A percentile compares a stretch with the other conserved stretches of the same genome.
Evolutionary conservation across 2,329 filamentous ascomycete genomes (phyloP).

Genomic region (Metarhizium rileyi): DNA sequence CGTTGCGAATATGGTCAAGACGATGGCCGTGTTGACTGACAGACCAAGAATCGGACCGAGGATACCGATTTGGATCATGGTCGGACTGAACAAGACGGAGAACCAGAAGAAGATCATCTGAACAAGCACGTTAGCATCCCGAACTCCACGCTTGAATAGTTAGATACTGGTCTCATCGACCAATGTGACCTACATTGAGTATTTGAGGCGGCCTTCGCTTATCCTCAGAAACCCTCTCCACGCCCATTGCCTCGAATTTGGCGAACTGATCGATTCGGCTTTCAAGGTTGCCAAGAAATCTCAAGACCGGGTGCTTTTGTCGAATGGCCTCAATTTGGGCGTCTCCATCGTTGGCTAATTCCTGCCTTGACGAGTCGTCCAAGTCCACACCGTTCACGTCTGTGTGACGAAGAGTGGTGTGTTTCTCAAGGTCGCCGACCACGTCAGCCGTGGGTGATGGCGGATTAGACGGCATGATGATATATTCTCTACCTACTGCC

Average conservation of each 20-base stretch:
- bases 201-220: conserved; percentile 3
- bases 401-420: not conserved
- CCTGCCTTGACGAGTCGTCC: not conserved
- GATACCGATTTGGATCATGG: conserved; percentile 8
- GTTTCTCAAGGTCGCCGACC: not conserved
- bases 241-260: conserved; percentile 6
- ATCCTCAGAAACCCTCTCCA: conserved; percentile 4
- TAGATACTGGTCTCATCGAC: too few relatives aligned
- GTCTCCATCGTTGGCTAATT: not conserved
- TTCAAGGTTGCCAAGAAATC: conserved; percentile 1
- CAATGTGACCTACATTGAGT: not conserved
- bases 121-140: too few relatives aligned
- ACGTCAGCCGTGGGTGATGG: not conserved
- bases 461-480: not conserved
- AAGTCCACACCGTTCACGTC: not conserved
- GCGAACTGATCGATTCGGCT: conserved; percentile 3
- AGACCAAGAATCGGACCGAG: conserved; percentile 8
- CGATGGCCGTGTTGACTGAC: conserved; percentile 7
- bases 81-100: conserved; percentile 8
- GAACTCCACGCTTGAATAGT: too few relatives aligned
- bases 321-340: not conserved
- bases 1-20: conserved; percentile 7
- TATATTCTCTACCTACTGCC: not conserved
- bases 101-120: conserved; percentile 11
- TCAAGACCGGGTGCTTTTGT: not conserved